A percentile compares a stretch with the other conserved stretches of the same genome.
Evolutionary conservation across 176 grass and related monocot species (phyloP).

Genomic region (Pontederia paniculata): DNA sequence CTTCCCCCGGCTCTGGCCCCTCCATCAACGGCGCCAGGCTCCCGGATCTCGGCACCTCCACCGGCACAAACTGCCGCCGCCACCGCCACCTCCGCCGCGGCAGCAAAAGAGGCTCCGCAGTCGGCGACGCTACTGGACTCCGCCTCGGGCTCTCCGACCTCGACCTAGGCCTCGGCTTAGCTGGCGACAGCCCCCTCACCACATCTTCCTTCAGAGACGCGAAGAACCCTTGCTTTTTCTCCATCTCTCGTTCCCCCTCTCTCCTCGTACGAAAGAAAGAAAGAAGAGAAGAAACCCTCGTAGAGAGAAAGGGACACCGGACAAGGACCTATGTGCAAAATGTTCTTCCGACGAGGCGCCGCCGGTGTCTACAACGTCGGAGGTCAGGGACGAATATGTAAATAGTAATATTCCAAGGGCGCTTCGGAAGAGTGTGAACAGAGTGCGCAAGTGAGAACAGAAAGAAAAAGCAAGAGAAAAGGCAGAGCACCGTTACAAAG

Average conservation of each 20-base stretch:
- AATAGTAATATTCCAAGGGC: too few relatives aligned
- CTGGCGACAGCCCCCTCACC: conserved; percentile 6
- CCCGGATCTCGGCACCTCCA: conserved; percentile 12
- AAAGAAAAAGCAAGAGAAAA: too few relatives aligned
- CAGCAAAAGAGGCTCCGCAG: conserved; percentile 1
- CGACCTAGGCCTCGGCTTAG: conserved; percentile 1
- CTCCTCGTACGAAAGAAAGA: neutral
- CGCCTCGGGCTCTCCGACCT: conserved; percentile 13
- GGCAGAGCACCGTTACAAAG: too few relatives aligned
- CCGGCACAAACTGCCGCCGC: conserved; percentile 1
- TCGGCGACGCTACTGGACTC: neutral
- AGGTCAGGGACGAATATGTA: too few relatives aligned
- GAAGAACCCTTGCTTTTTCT: conserved; percentile 13
- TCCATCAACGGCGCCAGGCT: conserved; percentile 13
- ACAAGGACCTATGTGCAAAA: too few relatives aligned
- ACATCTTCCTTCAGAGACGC: conserved; percentile 12
- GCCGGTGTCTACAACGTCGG: too few relatives aligned
- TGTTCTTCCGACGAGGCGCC: too few relatives aligned
- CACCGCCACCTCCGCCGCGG: conserved; percentile 11
- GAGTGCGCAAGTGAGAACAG: too few relatives aligned
- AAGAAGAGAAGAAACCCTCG: neutral
- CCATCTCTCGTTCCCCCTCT: neutral
- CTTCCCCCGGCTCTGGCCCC: conserved; percentile 10
- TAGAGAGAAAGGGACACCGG: too few relatives aligned
- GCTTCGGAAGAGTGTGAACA: too few relatives aligned